These are phyloP conservation scores for Xylaria cubensis DNA, from an alignment of 495 filamentous ascomycete genomes.

Conservation along the genomic window DNA sequence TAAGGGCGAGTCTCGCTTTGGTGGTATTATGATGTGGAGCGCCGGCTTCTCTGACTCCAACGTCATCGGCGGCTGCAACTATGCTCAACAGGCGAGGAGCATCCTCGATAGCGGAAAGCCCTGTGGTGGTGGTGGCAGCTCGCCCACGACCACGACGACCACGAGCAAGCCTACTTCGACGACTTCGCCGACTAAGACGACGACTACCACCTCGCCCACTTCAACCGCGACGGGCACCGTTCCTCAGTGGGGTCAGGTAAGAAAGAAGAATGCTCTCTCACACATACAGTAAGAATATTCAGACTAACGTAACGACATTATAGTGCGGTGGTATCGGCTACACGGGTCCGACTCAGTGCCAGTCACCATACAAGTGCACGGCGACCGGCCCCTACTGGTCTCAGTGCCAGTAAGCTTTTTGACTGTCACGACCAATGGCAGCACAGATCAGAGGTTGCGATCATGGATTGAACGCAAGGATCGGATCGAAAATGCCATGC, in stretches of 20 bases:
- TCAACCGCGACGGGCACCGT: slow-evolving; percentile 25
- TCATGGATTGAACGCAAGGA: slow-evolving; percentile 25
- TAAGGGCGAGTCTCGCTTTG: slow-evolving; percentile 49
- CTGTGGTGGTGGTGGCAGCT: slow-evolving; percentile 27
- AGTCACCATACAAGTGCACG: slow-evolving; percentile 36
- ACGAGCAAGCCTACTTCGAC: neutral
- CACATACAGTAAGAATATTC: neutral
- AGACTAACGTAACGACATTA: slow-evolving; percentile 8
- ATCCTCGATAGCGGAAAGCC: slow-evolving; percentile 38
- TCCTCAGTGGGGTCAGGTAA: slow-evolving; percentile 35
- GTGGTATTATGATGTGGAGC: slow-evolving; percentile 63
- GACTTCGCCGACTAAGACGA: neutral
- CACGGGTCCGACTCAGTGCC: slow-evolving; percentile 39
- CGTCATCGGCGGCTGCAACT: slow-evolving; percentile 50
- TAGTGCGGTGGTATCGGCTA: slow-evolving; percentile 42
- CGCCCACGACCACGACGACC: neutral
- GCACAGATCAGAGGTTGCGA: slow-evolving; percentile 25
- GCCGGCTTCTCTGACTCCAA: slow-evolving; percentile 55
- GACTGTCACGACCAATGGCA: neutral
- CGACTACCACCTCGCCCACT: slow-evolving; percentile 17
- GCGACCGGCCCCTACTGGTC: slow-evolving; percentile 23
- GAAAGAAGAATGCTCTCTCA: neutral
- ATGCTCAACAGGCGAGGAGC: slow-evolving; percentile 46
- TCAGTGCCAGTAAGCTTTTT: slow-evolving; percentile 28
- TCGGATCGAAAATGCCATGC: slow-evolving; percentile 12